Evolutionary conservation across 2,329 filamentous ascomycete genomes (phyloP).

Genomic region (Clarireedia hainanense): DNA sequence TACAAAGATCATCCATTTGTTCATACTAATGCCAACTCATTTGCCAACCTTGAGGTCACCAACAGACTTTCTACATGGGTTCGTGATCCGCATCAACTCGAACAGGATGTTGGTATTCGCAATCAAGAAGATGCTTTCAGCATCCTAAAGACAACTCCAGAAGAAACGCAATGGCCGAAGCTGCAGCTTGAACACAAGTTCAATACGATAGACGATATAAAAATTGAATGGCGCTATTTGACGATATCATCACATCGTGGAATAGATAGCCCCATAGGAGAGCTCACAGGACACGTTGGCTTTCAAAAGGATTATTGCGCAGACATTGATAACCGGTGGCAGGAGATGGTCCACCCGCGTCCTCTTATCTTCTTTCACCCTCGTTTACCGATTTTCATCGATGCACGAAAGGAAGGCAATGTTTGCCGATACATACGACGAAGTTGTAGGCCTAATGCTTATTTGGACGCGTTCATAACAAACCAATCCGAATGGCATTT

Average conservation of each 20-base stretch:
- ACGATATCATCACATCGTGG: slow-evolving; percentile 35
- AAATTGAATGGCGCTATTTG: slow-evolving; percentile 65
- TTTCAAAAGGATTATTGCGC: slow-evolving; percentile 66
- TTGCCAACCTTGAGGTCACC: slow-evolving; percentile 66
- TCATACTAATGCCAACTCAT: slow-evolving; percentile 65
- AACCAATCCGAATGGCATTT: slow-evolving; percentile 78
- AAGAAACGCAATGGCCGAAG: slow-evolving; percentile 24
- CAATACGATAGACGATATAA: slow-evolving; percentile 27
- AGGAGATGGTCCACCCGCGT: slow-evolving; percentile 53
- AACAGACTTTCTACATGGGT: slow-evolving; percentile 74
- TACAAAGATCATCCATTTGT: slow-evolving; percentile 57
- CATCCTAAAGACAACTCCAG: slow-evolving; percentile 27
- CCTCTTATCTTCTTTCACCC: slow-evolving; percentile 87
- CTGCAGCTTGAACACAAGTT: slow-evolving; percentile 25
- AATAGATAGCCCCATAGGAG: slow-evolving; percentile 39
- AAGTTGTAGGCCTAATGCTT: slow-evolving; percentile 87
- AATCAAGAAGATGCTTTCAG: slow-evolving; percentile 59
- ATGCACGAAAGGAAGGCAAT: slow-evolving; percentile 82
- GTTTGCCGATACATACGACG: slow-evolving; percentile 80
- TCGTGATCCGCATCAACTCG: slow-evolving; percentile 61
- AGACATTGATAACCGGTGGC: slow-evolving; percentile 59
- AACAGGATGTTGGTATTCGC: slow-evolving; percentile 49
- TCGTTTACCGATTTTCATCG: slow-evolving; percentile 82
- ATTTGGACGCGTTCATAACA: slow-evolving; percentile 70
- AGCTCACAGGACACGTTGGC: slow-evolving; percentile 73